These are phyloP conservation scores for Sherardia arvensis DNA, from an alignment of 257 asterid genomes.

Conservation along the genomic window DNA sequence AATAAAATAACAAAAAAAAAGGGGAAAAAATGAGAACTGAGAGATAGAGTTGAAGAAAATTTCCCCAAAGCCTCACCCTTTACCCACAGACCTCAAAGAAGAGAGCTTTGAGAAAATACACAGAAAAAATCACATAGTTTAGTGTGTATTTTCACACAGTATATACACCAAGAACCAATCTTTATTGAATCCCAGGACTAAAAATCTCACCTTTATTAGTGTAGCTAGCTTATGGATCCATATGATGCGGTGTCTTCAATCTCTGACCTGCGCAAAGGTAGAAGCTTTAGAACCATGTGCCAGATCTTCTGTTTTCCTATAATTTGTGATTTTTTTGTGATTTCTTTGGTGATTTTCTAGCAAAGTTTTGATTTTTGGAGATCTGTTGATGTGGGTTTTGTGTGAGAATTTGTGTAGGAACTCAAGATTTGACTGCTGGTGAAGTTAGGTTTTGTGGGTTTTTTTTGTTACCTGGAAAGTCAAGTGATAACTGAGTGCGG, in stretches of 20 bases:
- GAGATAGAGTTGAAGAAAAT: constrained; percentile 6
- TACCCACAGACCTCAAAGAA: constrained; percentile 10
- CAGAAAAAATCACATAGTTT: constrained; percentile 15
- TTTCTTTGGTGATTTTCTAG: no score
- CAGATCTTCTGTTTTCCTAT: constrained; percentile 22
- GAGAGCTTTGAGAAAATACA: constrained; percentile 8
- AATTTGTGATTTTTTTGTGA: not conserved
- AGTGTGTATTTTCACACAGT: not conserved
- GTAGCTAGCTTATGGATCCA: constrained; percentile 37
- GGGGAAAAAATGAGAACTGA: not conserved
- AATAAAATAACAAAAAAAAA: not conserved
- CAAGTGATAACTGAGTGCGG: not conserved
- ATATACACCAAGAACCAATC: not conserved
- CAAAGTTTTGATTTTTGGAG: constrained; percentile 26
- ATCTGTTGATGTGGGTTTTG: constrained; percentile 30
- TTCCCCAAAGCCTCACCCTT: constrained; percentile 1
- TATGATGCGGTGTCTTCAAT: constrained; percentile 37
- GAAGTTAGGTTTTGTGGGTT: not conserved
- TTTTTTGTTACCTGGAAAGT: no score
- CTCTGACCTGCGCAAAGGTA: constrained; percentile 55
- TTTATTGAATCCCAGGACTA: constrained; percentile 20
- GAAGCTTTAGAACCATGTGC: constrained; percentile 10
- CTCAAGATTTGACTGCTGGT: constrained; percentile 10
- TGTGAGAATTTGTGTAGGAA: constrained; percentile 19
- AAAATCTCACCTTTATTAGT: constrained; percentile 19